These are phyloP conservation scores for Clavispora santaluciae DNA, from an alignment of 805 yeast genomes.

Conservation along the genomic window DNA sequence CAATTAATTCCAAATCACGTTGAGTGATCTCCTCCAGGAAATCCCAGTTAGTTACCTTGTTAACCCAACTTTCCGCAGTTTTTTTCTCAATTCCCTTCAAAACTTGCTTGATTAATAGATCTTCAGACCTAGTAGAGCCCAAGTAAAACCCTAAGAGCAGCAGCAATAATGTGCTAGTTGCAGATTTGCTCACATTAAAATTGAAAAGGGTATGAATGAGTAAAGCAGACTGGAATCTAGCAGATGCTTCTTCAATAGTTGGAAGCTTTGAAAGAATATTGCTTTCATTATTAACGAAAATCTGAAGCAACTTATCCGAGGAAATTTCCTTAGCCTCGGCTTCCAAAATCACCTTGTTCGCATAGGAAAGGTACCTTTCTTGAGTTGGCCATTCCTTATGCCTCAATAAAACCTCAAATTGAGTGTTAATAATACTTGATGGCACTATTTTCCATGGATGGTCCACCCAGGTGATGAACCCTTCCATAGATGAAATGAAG, in stretches of 20 bases:
- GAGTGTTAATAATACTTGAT: slow-evolving; percentile 49
- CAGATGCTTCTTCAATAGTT: slow-evolving; percentile 9
- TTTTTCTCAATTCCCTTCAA: slow-evolving; percentile 55
- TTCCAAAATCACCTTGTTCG: slow-evolving; percentile 32
- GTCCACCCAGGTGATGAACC: slow-evolving; percentile 5
- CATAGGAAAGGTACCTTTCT: slow-evolving; percentile 42
- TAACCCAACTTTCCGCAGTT: slow-evolving; percentile 59
- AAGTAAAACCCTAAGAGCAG: slow-evolving; percentile 46
- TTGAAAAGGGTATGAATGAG: slow-evolving; percentile 47
- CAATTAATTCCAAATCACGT: slow-evolving; percentile 43
- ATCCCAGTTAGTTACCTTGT: slow-evolving; percentile 62
- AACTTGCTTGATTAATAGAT: slow-evolving; percentile 53
- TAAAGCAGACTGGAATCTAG: slow-evolving; percentile 42
- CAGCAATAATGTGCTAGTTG: slow-evolving; percentile 45
- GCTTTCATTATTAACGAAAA: slow-evolving; percentile 50
- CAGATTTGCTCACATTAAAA: slow-evolving; percentile 40
- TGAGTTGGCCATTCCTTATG: slow-evolving; percentile 42
- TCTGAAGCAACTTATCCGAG: slow-evolving; percentile 54
- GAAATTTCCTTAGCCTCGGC: slow-evolving; percentile 34
- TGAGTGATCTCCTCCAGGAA: slow-evolving; percentile 39
- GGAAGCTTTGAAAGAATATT: slow-evolving; percentile 30
- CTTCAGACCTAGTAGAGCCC: slow-evolving; percentile 63
- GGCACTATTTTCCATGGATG: slow-evolving; percentile 38
- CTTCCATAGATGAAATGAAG: slow-evolving; percentile 23
- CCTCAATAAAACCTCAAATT: slow-evolving; percentile 56